Percentiles rank a stretch among this genome's conserved stretches.
Evolutionary conservation across 805 yeast genomes (phyloP).

Genomic region (Yarrowia sp.): DNA sequence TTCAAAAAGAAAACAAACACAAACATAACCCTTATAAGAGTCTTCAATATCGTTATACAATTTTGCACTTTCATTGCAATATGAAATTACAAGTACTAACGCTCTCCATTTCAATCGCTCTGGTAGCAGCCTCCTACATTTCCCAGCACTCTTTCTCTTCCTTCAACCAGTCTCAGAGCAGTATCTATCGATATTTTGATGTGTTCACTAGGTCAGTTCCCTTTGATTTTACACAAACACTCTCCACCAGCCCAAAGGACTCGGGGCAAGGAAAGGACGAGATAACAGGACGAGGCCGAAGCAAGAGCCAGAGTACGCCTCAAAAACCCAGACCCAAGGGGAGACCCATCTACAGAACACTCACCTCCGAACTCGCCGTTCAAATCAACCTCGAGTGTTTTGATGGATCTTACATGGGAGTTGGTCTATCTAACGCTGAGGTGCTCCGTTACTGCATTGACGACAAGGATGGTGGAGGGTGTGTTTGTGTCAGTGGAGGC

Average conservation of each 20-base stretch:
- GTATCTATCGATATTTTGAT: neutral
- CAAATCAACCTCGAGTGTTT: slow-evolving; percentile 4
- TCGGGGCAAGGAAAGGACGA: neutral
- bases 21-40: no score
- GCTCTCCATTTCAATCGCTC: neutral
- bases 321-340: neutral
- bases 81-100: neutral
- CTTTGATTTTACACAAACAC: neutral
- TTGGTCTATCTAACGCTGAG: neutral
- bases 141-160: neutral
- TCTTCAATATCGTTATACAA: neutral
- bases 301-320: neutral
- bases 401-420: neutral
- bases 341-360: neutral
- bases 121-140: neutral
- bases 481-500: slow-evolving; percentile 7
- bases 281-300: neutral
- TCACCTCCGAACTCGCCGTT: neutral
- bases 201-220: neutral
- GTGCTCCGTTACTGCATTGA: neutral
- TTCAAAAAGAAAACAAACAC: no score
- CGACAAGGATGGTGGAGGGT: neutral
- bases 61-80: neutral
- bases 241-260: neutral
- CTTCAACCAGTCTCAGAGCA: neutral